Conservation (phyloP, 768 basidiomycete species). For the Coprinellus aureogranulatus region DNA sequence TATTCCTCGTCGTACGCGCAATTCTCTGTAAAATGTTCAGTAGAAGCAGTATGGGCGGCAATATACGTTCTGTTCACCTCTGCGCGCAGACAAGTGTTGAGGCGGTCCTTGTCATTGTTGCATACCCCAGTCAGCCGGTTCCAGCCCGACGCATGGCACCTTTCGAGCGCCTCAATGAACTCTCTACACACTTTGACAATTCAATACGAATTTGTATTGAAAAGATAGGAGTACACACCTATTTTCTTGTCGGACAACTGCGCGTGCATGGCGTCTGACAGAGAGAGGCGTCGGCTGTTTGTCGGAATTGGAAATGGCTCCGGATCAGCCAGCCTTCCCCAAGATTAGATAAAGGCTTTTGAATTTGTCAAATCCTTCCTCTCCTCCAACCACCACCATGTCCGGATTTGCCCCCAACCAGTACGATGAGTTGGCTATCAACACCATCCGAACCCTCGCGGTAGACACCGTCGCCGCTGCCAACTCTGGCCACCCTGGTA, state of each 20-base stretch:
- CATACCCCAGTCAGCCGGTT: constrained; percentile 66
- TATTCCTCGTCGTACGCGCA: constrained; percentile 57
- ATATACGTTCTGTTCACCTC: constrained; percentile 47
- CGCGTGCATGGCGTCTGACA: constrained; percentile 49
- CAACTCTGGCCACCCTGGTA: constrained; percentile 93
- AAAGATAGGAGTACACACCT: constrained; percentile 31
- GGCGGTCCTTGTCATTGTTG: constrained; percentile 62
- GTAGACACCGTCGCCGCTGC: constrained; percentile 79
- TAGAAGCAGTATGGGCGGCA: constrained; percentile 7
- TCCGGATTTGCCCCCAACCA: constrained; percentile 37
- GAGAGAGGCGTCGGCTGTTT: constrained; percentile 8
- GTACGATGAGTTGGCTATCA: constrained; percentile 58
- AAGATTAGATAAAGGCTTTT: constrained; percentile 11
- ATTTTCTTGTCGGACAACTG: constrained; percentile 67
- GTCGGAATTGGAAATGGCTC: constrained; percentile 3
- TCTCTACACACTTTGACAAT: constrained; percentile 60
- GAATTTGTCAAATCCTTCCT: too few species aligned
- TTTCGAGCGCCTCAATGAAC: constrained; percentile 73
- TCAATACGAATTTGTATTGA: not conserved
- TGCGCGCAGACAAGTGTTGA: constrained; percentile 67
- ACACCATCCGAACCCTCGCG: constrained; percentile 74
- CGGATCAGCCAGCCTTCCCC: constrained; percentile 5
- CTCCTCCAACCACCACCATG: constrained; percentile 32
- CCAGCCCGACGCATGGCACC: constrained; percentile 65
- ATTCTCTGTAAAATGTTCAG: constrained; percentile 43